Base-by-base conservation (phyloP, 2,329 filamentous ascomycete species). In the Aspergillus jensenii region DNA sequence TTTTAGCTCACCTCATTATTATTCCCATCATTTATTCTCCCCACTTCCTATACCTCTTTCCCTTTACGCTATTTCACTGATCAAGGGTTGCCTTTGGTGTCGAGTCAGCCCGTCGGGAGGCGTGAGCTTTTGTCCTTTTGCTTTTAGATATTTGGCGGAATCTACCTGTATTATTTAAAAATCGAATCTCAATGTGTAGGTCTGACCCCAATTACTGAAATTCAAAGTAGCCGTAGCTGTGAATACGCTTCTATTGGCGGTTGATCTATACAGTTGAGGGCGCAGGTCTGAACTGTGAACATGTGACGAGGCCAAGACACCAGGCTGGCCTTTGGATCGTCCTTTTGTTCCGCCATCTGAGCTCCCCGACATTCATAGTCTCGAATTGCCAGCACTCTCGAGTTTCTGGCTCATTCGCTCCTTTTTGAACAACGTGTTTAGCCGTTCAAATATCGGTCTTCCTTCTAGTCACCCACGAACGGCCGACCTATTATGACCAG, bases 261-360 rank as follows among this genome's bases (percentile, higher is more conserved):
- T 4, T 17, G 40, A 45, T 35, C 50, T 41, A 23, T 27, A 43
- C 12, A 45, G 33, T 39, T 23, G 44, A 31, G 25, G 23, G 33
- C 35, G 21, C n/a, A 41, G 19, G 37, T 40, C 19, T 49, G 27
- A 40, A 52, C 64, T 40, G n/a, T 49, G 27, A 40, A 52, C 64
- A 64, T 65, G 64, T 64, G 64, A 65, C 62, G 52, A 27, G 59
- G 59, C 64, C 62, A 61, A 67, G 64, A 65, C 60, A 68, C 67
- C 67, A 69, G 59, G 46, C 65, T 69, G 67, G 65, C 67, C 67
- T 69, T 67, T 66, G 58, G 21, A 58, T 45, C 49, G 25, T 39
- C 19, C 25, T 46, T 58, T 14, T 46, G 44, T 25, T 57, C 41
- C 49, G 21, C 46, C 48, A 21, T 19, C 44, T 14, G 25, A 51